Conservation (phyloP, 78 protist genomes). For the Bodo saltans region DNA sequence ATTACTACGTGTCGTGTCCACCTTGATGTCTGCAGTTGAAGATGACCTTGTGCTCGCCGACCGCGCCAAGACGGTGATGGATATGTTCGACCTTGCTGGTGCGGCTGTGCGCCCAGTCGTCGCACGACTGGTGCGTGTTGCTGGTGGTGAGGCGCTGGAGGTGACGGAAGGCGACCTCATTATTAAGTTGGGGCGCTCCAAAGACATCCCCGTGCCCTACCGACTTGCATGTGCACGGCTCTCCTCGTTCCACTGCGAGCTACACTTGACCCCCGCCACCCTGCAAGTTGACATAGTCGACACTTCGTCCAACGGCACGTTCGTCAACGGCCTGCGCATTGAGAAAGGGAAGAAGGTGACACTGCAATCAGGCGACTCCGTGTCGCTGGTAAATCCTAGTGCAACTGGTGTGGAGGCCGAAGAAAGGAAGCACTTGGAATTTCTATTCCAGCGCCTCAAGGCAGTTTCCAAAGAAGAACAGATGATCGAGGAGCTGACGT, state of each 20-base stretch:
- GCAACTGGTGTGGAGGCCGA: too few relatives aligned
- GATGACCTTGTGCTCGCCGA: too few relatives aligned
- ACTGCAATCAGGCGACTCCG: background rate
- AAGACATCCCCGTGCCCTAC: background rate
- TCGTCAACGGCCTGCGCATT: background rate
- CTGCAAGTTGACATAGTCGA: background rate
- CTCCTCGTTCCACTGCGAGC: background rate
- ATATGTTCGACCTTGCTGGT: background rate
- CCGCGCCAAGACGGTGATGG: background rate
- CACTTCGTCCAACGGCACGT: background rate
- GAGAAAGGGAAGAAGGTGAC: background rate
- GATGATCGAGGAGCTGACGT: slow-evolving; percentile 43
- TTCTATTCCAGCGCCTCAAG: background rate
- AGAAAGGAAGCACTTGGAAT: background rate
- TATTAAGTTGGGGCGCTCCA: background rate
- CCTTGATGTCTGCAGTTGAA: too few relatives aligned
- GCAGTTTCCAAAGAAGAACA: background rate
- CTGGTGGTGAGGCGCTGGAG: background rate
- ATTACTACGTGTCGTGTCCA: too few relatives aligned
- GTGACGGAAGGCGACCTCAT: background rate
- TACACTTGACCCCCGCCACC: background rate
- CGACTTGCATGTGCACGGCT: background rate
- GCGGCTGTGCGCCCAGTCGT: background rate
- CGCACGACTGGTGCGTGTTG: background rate
- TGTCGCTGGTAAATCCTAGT: background rate